These are phyloP conservation scores for Phaseolus coccineus DNA, from an alignment of 331 rosid species.

Conservation along the genomic window DNA sequence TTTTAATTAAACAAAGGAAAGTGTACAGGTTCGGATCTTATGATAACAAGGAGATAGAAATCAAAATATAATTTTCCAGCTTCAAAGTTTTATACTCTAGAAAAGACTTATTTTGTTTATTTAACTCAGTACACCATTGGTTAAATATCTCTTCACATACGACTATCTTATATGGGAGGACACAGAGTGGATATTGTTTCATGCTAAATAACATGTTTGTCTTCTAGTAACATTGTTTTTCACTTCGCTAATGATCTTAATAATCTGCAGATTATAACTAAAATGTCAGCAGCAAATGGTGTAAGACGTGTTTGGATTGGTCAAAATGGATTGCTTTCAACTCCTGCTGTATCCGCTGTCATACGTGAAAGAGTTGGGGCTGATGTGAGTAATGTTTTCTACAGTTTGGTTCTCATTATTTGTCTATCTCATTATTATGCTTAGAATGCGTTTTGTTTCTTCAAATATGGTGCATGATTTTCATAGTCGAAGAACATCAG, in stretches of 20 bases:
- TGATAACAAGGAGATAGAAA: conserved; percentile 19
- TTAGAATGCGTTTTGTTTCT: conserved; percentile 25
- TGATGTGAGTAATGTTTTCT: conserved; percentile 68
- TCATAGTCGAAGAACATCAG: neutral
- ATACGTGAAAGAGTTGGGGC: conserved; percentile 92
- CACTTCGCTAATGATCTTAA: conserved; percentile 27
- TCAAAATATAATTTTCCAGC: conserved; percentile 17
- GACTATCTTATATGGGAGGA: conserved; percentile 19
- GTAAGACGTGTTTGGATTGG: conserved; percentile 94
- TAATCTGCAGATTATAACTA: conserved; percentile 76
- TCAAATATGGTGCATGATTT: conserved; percentile 32
- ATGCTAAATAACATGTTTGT: conserved; percentile 22
- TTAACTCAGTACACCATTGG: conserved; percentile 28
- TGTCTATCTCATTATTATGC: conserved; percentile 9
- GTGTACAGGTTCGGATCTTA: neutral
- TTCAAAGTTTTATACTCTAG: neutral
- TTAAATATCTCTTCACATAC: conserved; percentile 6
- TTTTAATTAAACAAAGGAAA: conserved; percentile 15
- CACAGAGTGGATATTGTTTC: neutral
- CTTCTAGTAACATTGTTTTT: neutral
- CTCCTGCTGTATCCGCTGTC: conserved; percentile 99
- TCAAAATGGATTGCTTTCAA: conserved; percentile 94
- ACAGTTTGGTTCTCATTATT: conserved; percentile 11
- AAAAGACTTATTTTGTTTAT: conserved; percentile 11
- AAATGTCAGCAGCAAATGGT: conserved; percentile 96